Evolutionary conservation across 2,329 filamentous ascomycete genomes (phyloP), one percentile per base, ranked within the genome.

Genomic region (Fusarium sublunatum): DNA sequence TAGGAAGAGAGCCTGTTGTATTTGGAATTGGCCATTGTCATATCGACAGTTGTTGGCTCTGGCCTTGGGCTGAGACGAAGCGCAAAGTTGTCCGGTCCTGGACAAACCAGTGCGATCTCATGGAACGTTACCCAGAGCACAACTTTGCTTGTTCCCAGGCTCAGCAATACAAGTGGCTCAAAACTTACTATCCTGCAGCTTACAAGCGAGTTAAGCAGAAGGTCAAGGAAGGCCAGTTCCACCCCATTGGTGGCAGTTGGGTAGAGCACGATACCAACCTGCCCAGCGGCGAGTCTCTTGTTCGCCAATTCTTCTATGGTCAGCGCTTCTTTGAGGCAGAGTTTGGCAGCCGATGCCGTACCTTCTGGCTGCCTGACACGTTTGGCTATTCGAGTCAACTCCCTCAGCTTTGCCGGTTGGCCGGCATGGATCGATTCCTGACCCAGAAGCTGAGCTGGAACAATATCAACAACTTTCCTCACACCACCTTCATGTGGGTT

Each of bases 371-470:
- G 7, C 95, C 95, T 1, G 95, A 99, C 76, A 99, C 95, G 0
- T 99, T 99, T 78, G 95, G 95, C 12, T 99, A 99, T 78, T 97
- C 93, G 0, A 91, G 90, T 45, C 95, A 99, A 77, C 85, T 99
- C 38, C 95, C 95, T 11, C 95, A 99, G 73, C 82, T 99, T 38
- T 98, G 93, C 74, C 90, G 94, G 4, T 81, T 97, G 26, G 91
- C 95, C n/a, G 94, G 93, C 19, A 98, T 99, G 95, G 91, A 87
- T 55, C 88, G 94, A 31, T 99, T 99, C 82, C 90, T 99, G 72
- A 99, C 95, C 0, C 95, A 99, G 77, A 99, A 99, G 80, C 83
- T 99, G 58, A 98, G 94, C 81, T 99, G 95, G 95, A 98, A 98
- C 81, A 98, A 98, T 75, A 98, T 98, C 84, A 98, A 98, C 80